These are phyloP conservation scores for Phytophthora uliginosa DNA, from an alignment of 352 stramenopile genomes.

Conservation along the genomic window DNA sequence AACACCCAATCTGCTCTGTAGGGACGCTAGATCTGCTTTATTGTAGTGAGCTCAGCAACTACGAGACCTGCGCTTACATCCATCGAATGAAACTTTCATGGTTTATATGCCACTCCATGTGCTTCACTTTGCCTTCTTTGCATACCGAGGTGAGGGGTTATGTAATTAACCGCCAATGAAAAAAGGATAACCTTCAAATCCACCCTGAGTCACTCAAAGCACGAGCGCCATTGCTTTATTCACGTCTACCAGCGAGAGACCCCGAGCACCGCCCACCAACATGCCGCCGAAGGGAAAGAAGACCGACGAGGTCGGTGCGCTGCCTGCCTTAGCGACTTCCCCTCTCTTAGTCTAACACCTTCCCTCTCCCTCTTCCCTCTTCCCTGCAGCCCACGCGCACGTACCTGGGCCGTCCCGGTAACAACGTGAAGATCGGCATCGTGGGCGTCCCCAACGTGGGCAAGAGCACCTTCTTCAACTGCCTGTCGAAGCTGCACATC, in stretches of 20 bases:
- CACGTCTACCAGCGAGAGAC: slow-evolving; percentile 15
- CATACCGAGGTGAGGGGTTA: neutral
- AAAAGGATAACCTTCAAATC: slow-evolving; percentile 17
- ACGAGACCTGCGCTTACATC: neutral
- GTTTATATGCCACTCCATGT: slow-evolving; percentile 20
- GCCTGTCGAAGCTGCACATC: slow-evolving; percentile 95
- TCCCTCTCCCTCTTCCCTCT: neutral
- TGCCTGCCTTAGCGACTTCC: neutral
- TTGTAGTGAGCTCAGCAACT: slow-evolving; percentile 8
- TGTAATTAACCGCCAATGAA: neutral
- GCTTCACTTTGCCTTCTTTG: neutral
- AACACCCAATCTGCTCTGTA: slow-evolving; percentile 52
- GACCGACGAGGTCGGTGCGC: slow-evolving; percentile 60
- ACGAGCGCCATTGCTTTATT: slow-evolving; percentile 40
- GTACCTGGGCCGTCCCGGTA: slow-evolving; percentile 87
- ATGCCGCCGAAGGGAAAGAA: slow-evolving; percentile 92
- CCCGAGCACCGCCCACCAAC: slow-evolving; percentile 16
- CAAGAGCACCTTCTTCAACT: slow-evolving; percentile 99
- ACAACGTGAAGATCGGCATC: slow-evolving; percentile 99
- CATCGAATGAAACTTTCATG: slow-evolving; percentile 32
- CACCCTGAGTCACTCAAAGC: slow-evolving; percentile 11
- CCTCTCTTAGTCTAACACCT: neutral
- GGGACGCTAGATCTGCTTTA: slow-evolving; percentile 26
- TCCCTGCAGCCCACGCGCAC: slow-evolving; percentile 52
- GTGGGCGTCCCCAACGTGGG: slow-evolving; percentile 99